Evolutionary conservation across 129 eudicot genomes (phyloP).

Genomic region (Glebionis coronaria): DNA sequence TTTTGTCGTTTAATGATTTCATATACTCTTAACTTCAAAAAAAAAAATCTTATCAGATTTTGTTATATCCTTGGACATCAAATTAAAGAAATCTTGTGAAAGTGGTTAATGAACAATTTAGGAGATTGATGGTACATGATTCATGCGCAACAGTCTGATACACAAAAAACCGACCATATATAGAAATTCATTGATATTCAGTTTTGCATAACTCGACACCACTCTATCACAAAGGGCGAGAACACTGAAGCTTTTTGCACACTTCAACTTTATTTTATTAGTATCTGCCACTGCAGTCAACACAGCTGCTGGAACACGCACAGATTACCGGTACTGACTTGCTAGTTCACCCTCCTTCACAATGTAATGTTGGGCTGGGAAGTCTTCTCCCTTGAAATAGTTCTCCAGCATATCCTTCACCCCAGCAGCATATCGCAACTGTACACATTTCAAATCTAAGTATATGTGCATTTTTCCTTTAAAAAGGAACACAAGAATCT

Average conservation of each 20-base stretch:
- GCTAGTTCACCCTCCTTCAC: conserved; percentile 99
- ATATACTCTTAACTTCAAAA: too few species aligned
- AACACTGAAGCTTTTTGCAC: neutral
- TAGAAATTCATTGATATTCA: conserved; percentile 21
- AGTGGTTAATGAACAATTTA: too few species aligned
- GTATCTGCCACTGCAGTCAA: neutral
- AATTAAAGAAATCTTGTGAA: too few species aligned
- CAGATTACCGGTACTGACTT: conserved; percentile 66
- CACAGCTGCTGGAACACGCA: neutral
- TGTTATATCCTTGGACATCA: too few species aligned
- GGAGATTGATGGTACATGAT: too few species aligned
- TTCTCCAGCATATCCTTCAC: conserved; percentile 87
- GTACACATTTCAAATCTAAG: conserved; percentile 12
- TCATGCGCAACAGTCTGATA: too few species aligned
- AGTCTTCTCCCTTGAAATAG: conserved; percentile 96
- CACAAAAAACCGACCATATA: neutral
- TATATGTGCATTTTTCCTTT: neutral
- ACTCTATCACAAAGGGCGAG: conserved; percentile 16
- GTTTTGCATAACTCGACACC: conserved; percentile 17
- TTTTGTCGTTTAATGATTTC: too few species aligned
- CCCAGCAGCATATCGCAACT: conserved; percentile 94
- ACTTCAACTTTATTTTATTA: conserved; percentile 20
- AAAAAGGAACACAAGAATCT: neutral
- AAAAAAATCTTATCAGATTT: too few species aligned
- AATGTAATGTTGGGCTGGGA: conserved; percentile 77